Evolutionary conservation across 768 basidiomycete genomes (phyloP), one percentile per base, ranked within the genome.

Genomic region (Polyporus arcularius): DNA sequence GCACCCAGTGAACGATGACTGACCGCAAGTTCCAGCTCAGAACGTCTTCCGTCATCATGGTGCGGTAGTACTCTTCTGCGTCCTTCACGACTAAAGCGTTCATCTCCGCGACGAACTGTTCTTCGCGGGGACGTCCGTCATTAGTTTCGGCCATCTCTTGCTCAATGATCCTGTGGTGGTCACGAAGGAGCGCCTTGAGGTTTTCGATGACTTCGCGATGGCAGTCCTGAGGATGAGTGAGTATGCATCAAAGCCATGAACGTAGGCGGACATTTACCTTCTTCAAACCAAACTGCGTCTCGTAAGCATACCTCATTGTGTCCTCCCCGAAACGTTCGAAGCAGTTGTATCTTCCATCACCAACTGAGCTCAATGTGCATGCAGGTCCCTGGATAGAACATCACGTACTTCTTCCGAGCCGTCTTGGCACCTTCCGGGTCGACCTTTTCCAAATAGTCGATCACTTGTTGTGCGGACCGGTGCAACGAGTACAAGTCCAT

Each of bases 41-140:
- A n/a, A 57, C 66, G 39, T 67, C 66, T 32, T 70, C 68, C 9
- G 60, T 57, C 58, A 68, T 53, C 71, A 73, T 71, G 15, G 68
- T 66, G 38, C 70, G 67, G 47, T 73, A 71, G 62, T 73, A 72
- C 52, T 70, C 66, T 53, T 73, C 71, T 3, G 71, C 72, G 43
- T 73, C 69, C 26, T 61, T 58, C 8, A 73, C 72, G 30, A 73
- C 65, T 4, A 66, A 58, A 1, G 72, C 70, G 48, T 73, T 72
- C 65, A 71, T 72, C 53, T 71, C 72, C 3, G 71, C 70, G 42
- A 68, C 57, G 56, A 71, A 70, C 42, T 67, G 69, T 42, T 71
- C 67, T 49, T 73, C 70, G 11, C 41, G 49, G 11, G 65, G 70
- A 52, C 68, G 68, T 10, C 30, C 61, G 6, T 42, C 31, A 16